Base-by-base conservation (phyloP, 257 asterid genomes). In the Solanum tarijense region DNA sequence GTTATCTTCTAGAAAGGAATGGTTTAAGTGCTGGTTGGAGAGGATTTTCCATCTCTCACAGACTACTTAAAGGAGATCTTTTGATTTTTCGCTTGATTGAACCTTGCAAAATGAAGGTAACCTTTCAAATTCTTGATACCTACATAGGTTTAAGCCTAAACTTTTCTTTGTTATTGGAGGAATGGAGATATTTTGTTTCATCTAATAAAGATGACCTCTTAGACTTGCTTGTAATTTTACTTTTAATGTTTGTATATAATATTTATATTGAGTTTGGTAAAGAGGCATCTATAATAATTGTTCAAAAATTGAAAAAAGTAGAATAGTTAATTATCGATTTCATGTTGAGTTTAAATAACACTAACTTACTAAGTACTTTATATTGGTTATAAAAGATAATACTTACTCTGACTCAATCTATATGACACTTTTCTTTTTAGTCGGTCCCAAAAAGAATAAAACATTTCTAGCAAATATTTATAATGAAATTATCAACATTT, bases 1-100 rank as follows among this genome's bases (percentile, higher is more conserved):
- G 94, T 11, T 97, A 91, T 90, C 95, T 97, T 87, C 83, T 92
- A 38, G 96, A 79, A 62, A 90, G 99, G 89, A 92, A 93, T 72
- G 99, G 99, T 31, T 84, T 97, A 55, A 97, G 99, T 88, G 99
- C 95, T 5, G 99, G 99, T 25, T 95, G 99, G 99, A 93, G 99
- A 91, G 95, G 96, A 20, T 96, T 97, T 87, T 91, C 99, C 52
- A 81, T 93, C 48, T 86, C 94, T 6, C 99, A 97, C 88, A 87
- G 92, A 89, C 87, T 97, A 46, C 92, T 91, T 16, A 96, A 95
- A 87, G 99, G 99, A 41, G 99, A 97, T 88, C 86, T 96, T 58
- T 82, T 97, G 82, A 89, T 97, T 76, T 97, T 97, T 89, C 94
- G 92, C 88, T 89, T 97, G 94, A 87, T 88, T 23, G 96, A 81